A percentile compares a stretch with the other conserved stretches of the same genome.
These are phyloP conservation scores for Fomitopsis pulvina DNA, from an alignment of 768 basidiomycete species.

Conservation along the genomic window DNA sequence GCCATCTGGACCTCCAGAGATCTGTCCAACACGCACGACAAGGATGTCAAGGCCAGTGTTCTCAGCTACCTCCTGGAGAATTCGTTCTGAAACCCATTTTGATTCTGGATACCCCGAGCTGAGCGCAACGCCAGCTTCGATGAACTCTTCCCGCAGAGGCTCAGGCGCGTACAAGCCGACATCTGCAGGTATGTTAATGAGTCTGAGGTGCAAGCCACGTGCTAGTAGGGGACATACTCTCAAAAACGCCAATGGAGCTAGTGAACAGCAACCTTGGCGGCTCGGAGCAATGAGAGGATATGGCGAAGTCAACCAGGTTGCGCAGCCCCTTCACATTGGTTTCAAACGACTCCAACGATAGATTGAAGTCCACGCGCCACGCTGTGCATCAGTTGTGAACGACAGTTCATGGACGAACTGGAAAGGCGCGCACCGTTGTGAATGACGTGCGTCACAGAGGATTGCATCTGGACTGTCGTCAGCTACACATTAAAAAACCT, in stretches of 20 bases:
- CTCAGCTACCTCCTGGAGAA: conserved; percentile 25
- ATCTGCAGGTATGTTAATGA: background rate
- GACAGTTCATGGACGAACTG: background rate
- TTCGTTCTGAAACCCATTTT: conserved; percentile 39
- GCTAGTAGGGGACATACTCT: conserved; percentile 1
- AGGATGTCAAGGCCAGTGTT: conserved; percentile 30
- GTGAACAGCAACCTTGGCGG: conserved; percentile 19
- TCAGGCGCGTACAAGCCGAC: background rate
- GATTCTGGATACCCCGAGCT: conserved; percentile 40
- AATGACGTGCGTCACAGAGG: conserved; percentile 10
- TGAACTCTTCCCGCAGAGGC: conserved; percentile 1
- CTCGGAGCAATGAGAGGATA: background rate
- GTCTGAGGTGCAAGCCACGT: background rate
- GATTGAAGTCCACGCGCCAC: conserved; percentile 38
- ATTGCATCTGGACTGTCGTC: conserved; percentile 4
- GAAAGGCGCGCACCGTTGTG: conserved; percentile 23
- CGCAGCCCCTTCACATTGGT: conserved; percentile 23
- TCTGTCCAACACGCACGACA: conserved; percentile 40
- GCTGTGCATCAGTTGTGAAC: conserved; percentile 13
- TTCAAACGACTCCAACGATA: conserved; percentile 32
- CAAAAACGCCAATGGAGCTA: conserved; percentile 8
- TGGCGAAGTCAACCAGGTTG: conserved; percentile 9
- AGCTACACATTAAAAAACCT: background rate
- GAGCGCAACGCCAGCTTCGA: conserved; percentile 26
- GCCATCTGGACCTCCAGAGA: conserved; percentile 35